phyloP scores from a whole-genome alignment of 768 basidiomycete species.

The Lentinus brumalis region DNA sequence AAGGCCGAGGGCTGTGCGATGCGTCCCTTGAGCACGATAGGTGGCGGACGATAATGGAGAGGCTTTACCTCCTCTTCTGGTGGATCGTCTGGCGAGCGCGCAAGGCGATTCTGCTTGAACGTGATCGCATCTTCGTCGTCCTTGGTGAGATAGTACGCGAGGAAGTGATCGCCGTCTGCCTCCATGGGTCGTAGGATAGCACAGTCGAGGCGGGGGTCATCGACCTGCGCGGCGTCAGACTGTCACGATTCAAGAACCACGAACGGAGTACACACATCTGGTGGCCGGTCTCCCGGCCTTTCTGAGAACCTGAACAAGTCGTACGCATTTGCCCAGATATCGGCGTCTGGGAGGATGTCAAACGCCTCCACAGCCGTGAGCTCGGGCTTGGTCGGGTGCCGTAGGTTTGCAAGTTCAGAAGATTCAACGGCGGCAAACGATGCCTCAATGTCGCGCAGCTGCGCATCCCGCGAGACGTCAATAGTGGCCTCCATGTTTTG shows the following conservation, averaged over 20 bases:
- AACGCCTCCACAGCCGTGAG: conserved; percentile 79
- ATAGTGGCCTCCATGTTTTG: conserved; percentile 46
- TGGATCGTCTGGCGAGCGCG: conserved; percentile 45
- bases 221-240: conserved; percentile 44
- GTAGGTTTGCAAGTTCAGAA: conserved; percentile 59
- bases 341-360: conserved; percentile 80
- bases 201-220: conserved; percentile 82
- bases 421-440: conserved; percentile 69
- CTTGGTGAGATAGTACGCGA: conserved; percentile 81
- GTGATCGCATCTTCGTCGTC: conserved; percentile 69
- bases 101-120: conserved; percentile 62
- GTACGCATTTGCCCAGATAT: conserved; percentile 89
- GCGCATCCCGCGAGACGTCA: conserved; percentile 74
- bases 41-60: background rate
- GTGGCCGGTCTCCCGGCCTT: conserved; percentile 74
- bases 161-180: conserved; percentile 84
- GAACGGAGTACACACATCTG: conserved; percentile 38
- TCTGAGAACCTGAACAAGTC: conserved; percentile 87
- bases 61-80: conserved; percentile 57
- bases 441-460: conserved; percentile 76
- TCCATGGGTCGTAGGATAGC: conserved; percentile 88
- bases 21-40: background rate
- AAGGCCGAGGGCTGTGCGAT: conserved; percentile 62
- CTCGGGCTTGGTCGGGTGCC: conserved; percentile 78
- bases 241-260: background rate